Conservation (phyloP, 140 eudicot genomes). For the Flaveria floridana region DNA sequence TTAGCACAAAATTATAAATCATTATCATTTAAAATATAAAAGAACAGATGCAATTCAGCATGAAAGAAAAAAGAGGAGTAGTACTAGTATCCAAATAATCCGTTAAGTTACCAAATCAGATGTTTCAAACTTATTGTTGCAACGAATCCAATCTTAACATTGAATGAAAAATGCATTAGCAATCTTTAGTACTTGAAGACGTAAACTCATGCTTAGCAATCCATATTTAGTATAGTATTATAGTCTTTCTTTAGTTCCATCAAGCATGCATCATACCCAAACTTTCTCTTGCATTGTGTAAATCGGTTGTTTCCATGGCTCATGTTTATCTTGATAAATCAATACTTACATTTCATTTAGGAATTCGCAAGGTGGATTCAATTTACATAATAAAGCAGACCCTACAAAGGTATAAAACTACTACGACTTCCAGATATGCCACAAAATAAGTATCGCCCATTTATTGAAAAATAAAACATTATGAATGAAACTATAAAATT, state of each 20-base stretch:
- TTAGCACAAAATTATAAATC: conserved; percentile 20
- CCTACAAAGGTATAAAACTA: background rate
- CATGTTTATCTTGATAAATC: background rate
- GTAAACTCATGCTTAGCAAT: conserved; percentile 20
- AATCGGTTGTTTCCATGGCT: conserved; percentile 7
- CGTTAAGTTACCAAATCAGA: conserved; percentile 4
- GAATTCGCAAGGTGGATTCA: background rate
- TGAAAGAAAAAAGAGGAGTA: background rate
- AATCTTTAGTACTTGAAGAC: conserved; percentile 14
- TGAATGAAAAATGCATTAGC: conserved; percentile 20
- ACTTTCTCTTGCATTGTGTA: conserved; percentile 10
- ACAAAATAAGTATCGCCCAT: background rate
- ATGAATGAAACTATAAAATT: background rate
- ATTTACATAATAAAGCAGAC: conserved; percentile 5
- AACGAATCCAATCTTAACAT: background rate
- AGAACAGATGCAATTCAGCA: background rate
- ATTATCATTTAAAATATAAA: background rate
- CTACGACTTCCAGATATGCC: background rate
- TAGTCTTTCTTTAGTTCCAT: conserved; percentile 5
- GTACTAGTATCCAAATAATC: conserved; percentile 23
- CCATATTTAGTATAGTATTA: background rate
- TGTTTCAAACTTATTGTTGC: background rate
- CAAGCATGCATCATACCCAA: conserved; percentile 7
- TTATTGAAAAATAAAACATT: background rate
- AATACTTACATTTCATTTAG: conserved; percentile 13